Percentiles rank a stretch among this genome's conserved stretches.
phyloP scores from a whole-genome alignment of 371 early-diverging fungal species.

The Caulochytrium protostelioides region DNA sequence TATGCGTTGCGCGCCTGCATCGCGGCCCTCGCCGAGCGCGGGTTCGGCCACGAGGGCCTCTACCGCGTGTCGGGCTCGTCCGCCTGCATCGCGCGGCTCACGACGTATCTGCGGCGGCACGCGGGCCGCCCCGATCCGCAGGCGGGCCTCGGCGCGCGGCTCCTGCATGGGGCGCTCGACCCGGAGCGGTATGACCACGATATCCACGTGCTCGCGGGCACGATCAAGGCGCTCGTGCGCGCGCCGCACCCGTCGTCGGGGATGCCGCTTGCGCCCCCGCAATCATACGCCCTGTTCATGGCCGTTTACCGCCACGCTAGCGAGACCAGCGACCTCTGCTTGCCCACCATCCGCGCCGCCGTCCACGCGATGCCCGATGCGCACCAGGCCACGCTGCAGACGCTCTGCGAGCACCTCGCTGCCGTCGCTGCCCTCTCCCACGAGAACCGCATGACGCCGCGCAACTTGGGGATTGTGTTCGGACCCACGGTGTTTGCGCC shows the following conservation, averaged over 20 bases:
- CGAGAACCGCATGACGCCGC: constrained; percentile 16
- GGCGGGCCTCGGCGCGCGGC: background rate
- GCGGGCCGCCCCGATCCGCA: background rate
- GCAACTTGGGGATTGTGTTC: constrained; percentile 22
- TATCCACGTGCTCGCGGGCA: too few species aligned
- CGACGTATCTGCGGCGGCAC: too few species aligned
- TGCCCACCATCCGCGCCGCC: constrained; percentile 19
- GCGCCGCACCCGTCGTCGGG: background rate
- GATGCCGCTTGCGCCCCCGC: too few species aligned
- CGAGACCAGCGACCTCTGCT: too few species aligned
- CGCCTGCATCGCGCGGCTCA: too few species aligned
- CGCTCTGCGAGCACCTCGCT: constrained; percentile 17
- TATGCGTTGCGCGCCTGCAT: constrained; percentile 7
- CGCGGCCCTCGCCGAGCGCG: constrained; percentile 6
- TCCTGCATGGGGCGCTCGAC: background rate
- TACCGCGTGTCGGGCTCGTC: too few species aligned
- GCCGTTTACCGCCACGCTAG: too few species aligned
- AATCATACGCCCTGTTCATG: too few species aligned
- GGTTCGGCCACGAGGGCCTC: too few species aligned
- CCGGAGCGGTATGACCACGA: background rate
- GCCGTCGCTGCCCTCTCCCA: constrained; percentile 9
- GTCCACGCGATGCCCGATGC: constrained; percentile 16
- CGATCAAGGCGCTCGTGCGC: background rate
- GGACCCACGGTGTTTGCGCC: constrained; percentile 15
- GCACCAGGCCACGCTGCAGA: constrained; percentile 15